Conservation (phyloP, 306 rosid species). For the Trifolium subterraneum region DNA sequence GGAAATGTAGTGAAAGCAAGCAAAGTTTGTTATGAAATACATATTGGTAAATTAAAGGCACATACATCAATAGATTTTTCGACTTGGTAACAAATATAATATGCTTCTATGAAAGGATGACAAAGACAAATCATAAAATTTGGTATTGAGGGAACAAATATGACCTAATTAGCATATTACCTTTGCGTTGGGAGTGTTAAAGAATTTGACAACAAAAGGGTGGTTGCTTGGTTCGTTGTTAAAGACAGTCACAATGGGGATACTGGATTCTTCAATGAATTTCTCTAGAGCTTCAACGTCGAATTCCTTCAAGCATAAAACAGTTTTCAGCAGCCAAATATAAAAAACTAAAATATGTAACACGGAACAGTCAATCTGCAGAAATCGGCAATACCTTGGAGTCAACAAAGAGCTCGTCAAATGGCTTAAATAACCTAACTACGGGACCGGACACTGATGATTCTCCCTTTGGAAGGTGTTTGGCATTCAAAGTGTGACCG, state of each 20-base stretch:
- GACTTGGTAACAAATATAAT: background rate
- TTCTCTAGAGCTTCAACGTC: constrained; percentile 71
- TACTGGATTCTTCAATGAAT: constrained; percentile 67
- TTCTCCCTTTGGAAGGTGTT: constrained; percentile 89
- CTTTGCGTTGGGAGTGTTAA: constrained; percentile 64
- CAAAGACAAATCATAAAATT: background rate
- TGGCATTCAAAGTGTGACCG: constrained; percentile 84
- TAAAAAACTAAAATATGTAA: background rate
- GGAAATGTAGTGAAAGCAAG: background rate
- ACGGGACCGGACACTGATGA: constrained; percentile 75
- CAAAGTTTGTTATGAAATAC: background rate
- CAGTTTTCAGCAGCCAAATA: constrained; percentile 9
- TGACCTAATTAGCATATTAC: constrained; percentile 44
- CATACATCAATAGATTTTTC: background rate
- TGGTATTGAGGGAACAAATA: constrained; percentile 10
- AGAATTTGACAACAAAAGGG: constrained; percentile 71
- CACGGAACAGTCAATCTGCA: background rate
- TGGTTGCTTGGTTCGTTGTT: constrained; percentile 78
- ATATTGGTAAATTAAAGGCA: background rate
- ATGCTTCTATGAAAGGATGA: background rate
- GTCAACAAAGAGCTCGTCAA: constrained; percentile 87
- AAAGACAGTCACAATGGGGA: constrained; percentile 67
- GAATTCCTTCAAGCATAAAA: constrained; percentile 66
- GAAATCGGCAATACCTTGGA: constrained; percentile 58
- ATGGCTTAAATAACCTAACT: constrained; percentile 89